Base-by-base conservation (phyloP, 163 green algal species). In the Prototheca wickerhamii region DNA sequence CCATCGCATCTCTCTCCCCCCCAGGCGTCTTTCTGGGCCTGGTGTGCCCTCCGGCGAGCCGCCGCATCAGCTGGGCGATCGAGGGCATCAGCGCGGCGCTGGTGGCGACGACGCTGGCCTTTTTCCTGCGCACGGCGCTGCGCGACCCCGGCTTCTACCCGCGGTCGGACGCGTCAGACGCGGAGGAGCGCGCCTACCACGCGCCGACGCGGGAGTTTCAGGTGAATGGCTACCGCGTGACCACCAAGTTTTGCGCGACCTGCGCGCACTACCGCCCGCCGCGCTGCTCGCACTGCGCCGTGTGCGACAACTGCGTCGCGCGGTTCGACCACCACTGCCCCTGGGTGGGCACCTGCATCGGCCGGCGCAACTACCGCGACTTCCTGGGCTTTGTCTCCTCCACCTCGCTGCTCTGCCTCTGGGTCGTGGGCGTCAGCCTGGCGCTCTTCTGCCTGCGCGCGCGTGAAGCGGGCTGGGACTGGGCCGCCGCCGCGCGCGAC, bases 241-340 rank as follows among this genome's bases (percentile, higher is more conserved):
- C 81, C 25, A 90, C 81, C 53, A 87, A 90, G 74, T 92, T 67
- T 62, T 88, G 70, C 70, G 76, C 60, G 63, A 98, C 94, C 78
- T 96, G 88, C 81, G 81, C 90, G 72, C 88, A 96, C 63, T 98
- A 95, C 78, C 85, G 93, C 62, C 92, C 93, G 21, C 94, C 93
- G 18, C 82, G 93, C 25, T 93, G 87, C 58, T 90, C 90, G 68
- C 93, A 99, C 83, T 99, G 93, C 69, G 88, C 80, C 18, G 87
- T 98, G 10, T 95, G 91, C 67, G 89, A 99, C 82, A 96, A 97
- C 80, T 98, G 94, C 78, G 90, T 98, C 17, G 84, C 95, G 71
- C 84, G 85, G 46, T 98, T 99, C 68, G 94, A 99, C 81, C 94
- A 99, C 80, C 90, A 98, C 75, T 99, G 94, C 79, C 93, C 94